A percentile compares a stretch with the other conserved stretches of the same genome.
Evolutionary conservation across 169 alveolate species (phyloP).

Genomic region (Besnoitia besnoiti): DNA sequence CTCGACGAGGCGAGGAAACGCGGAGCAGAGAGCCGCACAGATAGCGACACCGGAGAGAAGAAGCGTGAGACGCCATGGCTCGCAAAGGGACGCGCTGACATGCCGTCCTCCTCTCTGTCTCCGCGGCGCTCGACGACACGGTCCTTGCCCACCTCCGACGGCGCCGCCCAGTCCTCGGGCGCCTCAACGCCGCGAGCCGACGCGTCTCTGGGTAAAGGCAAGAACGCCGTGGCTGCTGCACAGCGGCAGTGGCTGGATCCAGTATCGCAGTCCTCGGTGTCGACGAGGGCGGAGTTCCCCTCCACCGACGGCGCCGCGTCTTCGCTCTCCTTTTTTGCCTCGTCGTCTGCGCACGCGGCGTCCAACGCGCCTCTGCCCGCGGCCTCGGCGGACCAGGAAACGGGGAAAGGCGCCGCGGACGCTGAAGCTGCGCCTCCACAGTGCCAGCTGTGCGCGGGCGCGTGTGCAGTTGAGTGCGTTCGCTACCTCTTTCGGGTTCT

Average conservation of each 20-base stretch:
- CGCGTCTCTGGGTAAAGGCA: too few relatives aligned
- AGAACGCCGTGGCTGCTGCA: background rate
- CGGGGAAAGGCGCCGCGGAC: background rate
- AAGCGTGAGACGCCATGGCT: too few relatives aligned
- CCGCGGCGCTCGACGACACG: background rate
- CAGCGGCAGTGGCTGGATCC: background rate
- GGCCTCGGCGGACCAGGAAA: background rate
- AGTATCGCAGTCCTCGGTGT: background rate
- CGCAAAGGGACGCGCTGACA: too few relatives aligned
- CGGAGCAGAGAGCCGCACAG: too few relatives aligned
- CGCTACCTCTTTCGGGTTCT: background rate
- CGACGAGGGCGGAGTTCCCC: background rate
- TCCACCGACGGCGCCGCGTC: background rate
- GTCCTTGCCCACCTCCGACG: too few relatives aligned
- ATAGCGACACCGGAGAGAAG: too few relatives aligned
- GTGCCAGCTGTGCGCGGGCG: constrained; percentile 32
- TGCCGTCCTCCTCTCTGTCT: background rate
- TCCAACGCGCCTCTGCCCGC: background rate
- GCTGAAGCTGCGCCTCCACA: background rate
- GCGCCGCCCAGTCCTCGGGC: too few relatives aligned
- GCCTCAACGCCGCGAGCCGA: too few relatives aligned
- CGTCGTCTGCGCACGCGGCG: background rate
- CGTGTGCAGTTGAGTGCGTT: background rate
- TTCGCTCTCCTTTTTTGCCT: background rate
- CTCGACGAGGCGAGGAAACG: background rate